Percentiles rank a stretch among this genome's conserved stretches.
Conservation (phyloP, 164 flowering plant genomes). For the Vitis amurensis region DNA sequence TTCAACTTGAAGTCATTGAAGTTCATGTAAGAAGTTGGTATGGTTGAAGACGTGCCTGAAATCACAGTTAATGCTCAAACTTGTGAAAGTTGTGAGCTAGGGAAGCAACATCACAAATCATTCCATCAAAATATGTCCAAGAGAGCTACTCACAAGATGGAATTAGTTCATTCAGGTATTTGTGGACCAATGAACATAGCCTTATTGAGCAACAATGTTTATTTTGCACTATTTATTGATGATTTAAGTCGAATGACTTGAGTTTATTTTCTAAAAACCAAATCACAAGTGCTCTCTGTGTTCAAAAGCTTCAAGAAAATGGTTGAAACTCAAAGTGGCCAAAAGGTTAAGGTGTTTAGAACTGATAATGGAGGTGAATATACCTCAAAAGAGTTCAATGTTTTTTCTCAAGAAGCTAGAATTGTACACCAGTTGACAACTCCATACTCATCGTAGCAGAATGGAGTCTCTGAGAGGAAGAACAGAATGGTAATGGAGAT, state of each 20-base stretch:
- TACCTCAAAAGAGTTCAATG: neutral
- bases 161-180: neutral
- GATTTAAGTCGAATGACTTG: conserved; percentile 1
- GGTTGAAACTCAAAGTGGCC: conserved; percentile 1
- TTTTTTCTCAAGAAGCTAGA: neutral
- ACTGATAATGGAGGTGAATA: neutral
- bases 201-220: neutral
- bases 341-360: neutral
- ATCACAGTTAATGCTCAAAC: too few relatives aligned
- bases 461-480: conserved; percentile 1
- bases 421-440: neutral
- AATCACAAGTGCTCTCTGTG: neutral
- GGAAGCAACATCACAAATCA: neutral
- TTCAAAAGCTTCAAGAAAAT: neutral
- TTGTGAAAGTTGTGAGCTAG: neutral
- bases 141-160: neutral
- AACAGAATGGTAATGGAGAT: conserved; percentile 6
- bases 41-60: too few relatives aligned
- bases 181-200: conserved; percentile 1
- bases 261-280: neutral
- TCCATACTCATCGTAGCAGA: neutral
- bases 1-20: too few relatives aligned
- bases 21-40: too few relatives aligned
- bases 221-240: conserved; percentile 8
- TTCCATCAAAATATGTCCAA: neutral